Conservation (phyloP, 164 flowering plant genomes). For the Amborella trichopoda region DNA sequence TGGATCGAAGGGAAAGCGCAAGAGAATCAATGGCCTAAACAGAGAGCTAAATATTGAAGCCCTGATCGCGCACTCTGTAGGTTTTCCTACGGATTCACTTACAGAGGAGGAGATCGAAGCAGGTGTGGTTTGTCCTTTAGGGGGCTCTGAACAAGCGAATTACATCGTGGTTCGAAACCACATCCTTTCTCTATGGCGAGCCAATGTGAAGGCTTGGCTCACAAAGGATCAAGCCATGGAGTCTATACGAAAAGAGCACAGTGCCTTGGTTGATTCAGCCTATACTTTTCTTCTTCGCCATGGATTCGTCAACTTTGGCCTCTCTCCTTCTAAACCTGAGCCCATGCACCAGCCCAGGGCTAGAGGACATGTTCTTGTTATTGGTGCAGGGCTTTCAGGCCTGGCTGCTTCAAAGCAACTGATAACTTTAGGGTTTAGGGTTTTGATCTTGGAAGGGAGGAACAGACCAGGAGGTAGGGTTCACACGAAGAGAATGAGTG, state of each 20-base stretch:
- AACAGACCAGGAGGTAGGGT: constrained; percentile 84
- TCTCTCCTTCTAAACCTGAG: constrained; percentile 53
- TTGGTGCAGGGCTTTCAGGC: constrained; percentile 89
- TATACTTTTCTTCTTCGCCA: constrained; percentile 57
- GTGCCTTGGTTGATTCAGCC: constrained; percentile 44
- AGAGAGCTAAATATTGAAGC: constrained; percentile 78
- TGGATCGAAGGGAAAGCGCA: constrained; percentile 31
- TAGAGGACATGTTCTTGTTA: constrained; percentile 41
- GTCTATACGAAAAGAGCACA: constrained; percentile 64
- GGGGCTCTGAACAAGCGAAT: constrained; percentile 67
- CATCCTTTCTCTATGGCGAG: constrained; percentile 76
- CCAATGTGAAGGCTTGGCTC: constrained; percentile 60
- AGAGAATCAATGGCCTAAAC: constrained; percentile 32
- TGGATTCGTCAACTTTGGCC: constrained; percentile 88
- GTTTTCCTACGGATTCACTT: constrained; percentile 81
- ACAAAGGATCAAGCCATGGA: constrained; percentile 58
- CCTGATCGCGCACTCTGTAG: constrained; percentile 75
- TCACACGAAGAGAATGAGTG: constrained; percentile 53
- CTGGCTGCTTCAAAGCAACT: constrained; percentile 80
- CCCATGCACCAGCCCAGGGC: constrained; percentile 14
- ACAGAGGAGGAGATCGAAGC: constrained; percentile 92
- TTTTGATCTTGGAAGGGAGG: constrained; percentile 78
- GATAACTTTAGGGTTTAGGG: constrained; percentile 65
- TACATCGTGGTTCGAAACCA: constrained; percentile 85
- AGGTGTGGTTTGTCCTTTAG: constrained; percentile 47